These are phyloP conservation scores for Cladosporium sp. DNA, from an alignment of 2,329 filamentous ascomycete genomes.

Conservation along the genomic window DNA sequence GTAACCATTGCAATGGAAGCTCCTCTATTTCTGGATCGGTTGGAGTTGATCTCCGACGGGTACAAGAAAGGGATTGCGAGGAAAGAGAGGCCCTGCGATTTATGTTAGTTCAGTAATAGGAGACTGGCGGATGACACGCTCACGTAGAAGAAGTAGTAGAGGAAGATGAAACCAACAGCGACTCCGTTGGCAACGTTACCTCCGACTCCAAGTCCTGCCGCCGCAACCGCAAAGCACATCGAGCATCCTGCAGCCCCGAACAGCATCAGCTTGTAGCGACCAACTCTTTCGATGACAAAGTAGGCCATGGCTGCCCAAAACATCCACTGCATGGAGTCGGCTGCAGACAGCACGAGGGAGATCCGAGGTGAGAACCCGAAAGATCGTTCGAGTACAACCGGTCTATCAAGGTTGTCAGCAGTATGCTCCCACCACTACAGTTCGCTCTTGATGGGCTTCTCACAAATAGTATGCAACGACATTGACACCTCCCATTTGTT, in stretches of 20 bases:
- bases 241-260: constrained; percentile 21
- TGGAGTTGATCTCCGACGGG: constrained; percentile 23
- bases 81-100: constrained; percentile 19
- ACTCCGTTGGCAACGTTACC: constrained; percentile 20
- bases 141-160: constrained; percentile 25
- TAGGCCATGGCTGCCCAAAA: constrained; percentile 20
- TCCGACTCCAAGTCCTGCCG: constrained; percentile 20
- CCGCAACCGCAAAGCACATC: constrained; percentile 21
- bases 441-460: background rate
- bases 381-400: constrained; percentile 22
- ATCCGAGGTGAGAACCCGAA: constrained; percentile 23
- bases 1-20: constrained; percentile 22
- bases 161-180: constrained; percentile 23
- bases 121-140: background rate
- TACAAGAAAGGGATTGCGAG: constrained; percentile 22
- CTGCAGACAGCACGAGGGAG: constrained; percentile 21
- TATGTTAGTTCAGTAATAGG: background rate
- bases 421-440: background rate
- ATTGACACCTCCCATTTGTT: constrained; percentile 22
- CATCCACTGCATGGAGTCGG: constrained; percentile 23
- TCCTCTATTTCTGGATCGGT: constrained; percentile 20
- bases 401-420: background rate
- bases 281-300: constrained; percentile 21
- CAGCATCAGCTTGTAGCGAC: constrained; percentile 22
- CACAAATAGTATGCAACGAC: constrained; percentile 21